Conservation (phyloP, 495 filamentous ascomycete species). For the Hypoxylon fuscum region DNA sequence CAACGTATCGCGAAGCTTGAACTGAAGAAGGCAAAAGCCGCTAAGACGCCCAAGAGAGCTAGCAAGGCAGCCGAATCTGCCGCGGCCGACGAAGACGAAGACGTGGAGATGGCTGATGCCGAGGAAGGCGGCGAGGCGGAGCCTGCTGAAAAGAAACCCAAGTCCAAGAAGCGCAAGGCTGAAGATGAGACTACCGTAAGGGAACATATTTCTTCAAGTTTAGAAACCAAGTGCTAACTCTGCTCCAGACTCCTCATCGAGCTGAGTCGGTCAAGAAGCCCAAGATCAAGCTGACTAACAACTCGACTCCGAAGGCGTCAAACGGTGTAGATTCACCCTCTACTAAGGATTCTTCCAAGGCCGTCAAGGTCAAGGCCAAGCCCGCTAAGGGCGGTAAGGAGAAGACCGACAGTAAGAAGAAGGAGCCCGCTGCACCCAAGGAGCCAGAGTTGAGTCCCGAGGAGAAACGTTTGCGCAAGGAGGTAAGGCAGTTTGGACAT, state of each 20-base stretch:
- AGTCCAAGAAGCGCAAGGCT: constrained; percentile 75
- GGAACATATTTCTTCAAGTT: constrained; percentile 3
- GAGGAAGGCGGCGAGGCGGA: constrained; percentile 57
- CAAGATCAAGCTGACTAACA: constrained; percentile 68
- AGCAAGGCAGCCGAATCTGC: constrained; percentile 64
- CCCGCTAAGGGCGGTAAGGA: constrained; percentile 73
- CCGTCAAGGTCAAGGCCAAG: constrained; percentile 61
- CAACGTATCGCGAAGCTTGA: constrained; percentile 66
- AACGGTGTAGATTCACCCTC: constrained; percentile 59
- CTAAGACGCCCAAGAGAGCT: constrained; percentile 69
- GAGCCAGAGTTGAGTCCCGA: constrained; percentile 62
- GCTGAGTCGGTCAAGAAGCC: constrained; percentile 72
- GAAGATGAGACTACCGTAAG: constrained; percentile 74
- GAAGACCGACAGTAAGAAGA: constrained; percentile 69
- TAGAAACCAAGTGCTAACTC: constrained; percentile 36
- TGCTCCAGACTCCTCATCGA: constrained; percentile 69
- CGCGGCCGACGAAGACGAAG: constrained; percentile 60
- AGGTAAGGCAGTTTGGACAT: constrained; percentile 57
- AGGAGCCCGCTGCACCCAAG: constrained; percentile 64
- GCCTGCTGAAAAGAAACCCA: constrained; percentile 63
- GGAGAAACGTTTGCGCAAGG: constrained; percentile 61
- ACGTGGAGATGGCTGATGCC: constrained; percentile 80
- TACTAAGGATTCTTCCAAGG: constrained; percentile 50
- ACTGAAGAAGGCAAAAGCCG: constrained; percentile 67
- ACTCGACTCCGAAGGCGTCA: constrained; percentile 59